Evolutionary conservation across 1,284 basidiomycete genomes (phyloP).

Genomic region (Papiliotrema nemorosa): DNA sequence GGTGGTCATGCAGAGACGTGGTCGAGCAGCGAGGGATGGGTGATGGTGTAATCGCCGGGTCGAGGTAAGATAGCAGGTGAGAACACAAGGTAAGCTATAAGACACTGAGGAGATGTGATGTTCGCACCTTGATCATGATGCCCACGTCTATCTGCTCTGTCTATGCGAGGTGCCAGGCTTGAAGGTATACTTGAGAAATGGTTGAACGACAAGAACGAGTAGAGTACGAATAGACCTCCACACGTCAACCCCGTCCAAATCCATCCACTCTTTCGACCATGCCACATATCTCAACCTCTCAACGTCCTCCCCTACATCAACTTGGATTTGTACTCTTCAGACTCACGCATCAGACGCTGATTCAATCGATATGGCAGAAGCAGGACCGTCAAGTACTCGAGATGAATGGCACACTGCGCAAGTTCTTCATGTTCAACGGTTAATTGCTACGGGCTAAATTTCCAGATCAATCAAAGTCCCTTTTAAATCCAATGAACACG

Average conservation of each 20-base stretch:
- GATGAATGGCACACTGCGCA: slow-evolving; percentile 35
- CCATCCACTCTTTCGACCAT: not conserved
- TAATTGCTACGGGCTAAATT: no score
- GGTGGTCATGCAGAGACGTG: no score
- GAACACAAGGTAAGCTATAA: not conserved
- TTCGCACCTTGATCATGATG: slow-evolving; percentile 13
- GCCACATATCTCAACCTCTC: not conserved
- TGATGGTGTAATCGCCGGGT: not conserved
- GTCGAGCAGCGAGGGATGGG: not conserved
- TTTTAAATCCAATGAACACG: slow-evolving; percentile 67
- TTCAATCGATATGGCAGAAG: slow-evolving; percentile 5
- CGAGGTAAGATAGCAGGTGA: not conserved
- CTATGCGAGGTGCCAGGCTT: not conserved
- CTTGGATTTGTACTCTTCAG: no score
- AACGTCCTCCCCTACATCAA: not conserved
- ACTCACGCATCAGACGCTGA: no score
- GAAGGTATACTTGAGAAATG: not conserved
- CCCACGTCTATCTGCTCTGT: not conserved
- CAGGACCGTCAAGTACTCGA: slow-evolving; percentile 11
- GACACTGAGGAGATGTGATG: no score
- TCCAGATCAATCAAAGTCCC: slow-evolving; percentile 72
- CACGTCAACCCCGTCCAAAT: not conserved
- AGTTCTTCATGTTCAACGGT: no score
- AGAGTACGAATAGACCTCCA: not conserved
- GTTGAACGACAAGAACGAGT: not conserved